phyloP scores from a whole-genome alignment of 768 basidiomycete species.

The Hirschioporus abietinus region DNA sequence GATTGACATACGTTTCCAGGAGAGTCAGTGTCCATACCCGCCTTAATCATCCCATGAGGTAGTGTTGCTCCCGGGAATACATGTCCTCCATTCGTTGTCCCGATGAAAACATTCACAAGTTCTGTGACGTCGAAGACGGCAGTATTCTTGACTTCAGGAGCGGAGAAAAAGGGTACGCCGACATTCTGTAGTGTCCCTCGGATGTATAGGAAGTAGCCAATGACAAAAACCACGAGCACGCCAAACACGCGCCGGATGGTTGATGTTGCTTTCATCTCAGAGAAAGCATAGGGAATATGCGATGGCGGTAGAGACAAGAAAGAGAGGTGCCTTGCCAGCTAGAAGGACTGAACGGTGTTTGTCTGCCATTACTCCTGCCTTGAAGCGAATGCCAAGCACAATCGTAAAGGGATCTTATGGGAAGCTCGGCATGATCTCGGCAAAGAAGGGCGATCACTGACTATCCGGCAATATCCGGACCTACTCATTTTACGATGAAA shows the following conservation, averaged over 20 bases:
- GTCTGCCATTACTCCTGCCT: not conserved
- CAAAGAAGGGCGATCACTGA: too few relatives aligned
- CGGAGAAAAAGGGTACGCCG: not conserved
- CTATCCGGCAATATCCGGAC: too few relatives aligned
- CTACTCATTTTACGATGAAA: too few relatives aligned
- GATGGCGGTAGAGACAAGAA: not conserved
- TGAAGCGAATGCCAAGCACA: not conserved
- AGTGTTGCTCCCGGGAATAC: conserved; percentile 71
- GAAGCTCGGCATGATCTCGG: too few relatives aligned
- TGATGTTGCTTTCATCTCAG: not conserved
- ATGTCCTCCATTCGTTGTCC: conserved; percentile 65
- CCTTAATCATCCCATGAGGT: conserved; percentile 62
- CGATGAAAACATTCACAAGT: conserved; percentile 71
- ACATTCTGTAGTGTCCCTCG: not conserved
- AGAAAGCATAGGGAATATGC: not conserved
- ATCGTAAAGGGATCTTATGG: too few relatives aligned
- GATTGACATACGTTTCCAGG: conserved; percentile 51
- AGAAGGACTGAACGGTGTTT: not conserved
- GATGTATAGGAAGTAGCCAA: not conserved
- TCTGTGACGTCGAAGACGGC: conserved; percentile 45
- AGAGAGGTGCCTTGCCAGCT: too few relatives aligned
- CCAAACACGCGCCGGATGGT: not conserved
- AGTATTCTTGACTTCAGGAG: not conserved
- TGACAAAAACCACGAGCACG: not conserved
- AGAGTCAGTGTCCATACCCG: conserved; percentile 42